Percentiles rank a stretch among this genome's conserved stretches.
These are phyloP conservation scores for Ceratocystis destructans DNA, from an alignment of 2,329 filamentous ascomycete genomes.

Conservation along the genomic window DNA sequence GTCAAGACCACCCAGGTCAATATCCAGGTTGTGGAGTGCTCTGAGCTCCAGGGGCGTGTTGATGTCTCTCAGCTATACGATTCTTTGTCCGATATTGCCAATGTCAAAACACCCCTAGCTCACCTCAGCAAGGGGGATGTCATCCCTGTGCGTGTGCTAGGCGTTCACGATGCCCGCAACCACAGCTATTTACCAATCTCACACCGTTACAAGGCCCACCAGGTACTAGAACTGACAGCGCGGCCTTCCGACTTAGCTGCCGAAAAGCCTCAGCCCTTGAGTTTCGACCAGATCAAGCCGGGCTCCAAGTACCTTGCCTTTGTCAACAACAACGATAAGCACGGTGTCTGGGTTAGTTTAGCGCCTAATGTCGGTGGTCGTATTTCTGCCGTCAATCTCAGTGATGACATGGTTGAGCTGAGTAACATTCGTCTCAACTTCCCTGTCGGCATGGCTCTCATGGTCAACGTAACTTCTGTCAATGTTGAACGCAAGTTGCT, in stretches of 20 bases:
- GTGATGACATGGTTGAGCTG: conserved; percentile 69
- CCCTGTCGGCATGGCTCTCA: conserved; percentile 77
- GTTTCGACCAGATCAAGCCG: conserved; percentile 56
- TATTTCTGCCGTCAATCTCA: conserved; percentile 68
- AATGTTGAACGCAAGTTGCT: conserved; percentile 61
- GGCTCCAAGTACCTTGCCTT: conserved; percentile 67
- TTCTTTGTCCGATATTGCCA: conserved; percentile 69
- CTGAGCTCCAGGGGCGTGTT: conserved; percentile 76
- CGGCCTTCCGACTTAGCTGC: conserved; percentile 53
- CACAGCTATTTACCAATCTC: conserved; percentile 86
- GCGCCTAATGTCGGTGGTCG: conserved; percentile 78
- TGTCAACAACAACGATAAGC: conserved; percentile 74
- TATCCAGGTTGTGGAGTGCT: conserved; percentile 61
- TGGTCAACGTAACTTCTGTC: conserved; percentile 62
- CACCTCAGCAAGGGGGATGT: conserved; percentile 46
- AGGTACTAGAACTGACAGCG: conserved; percentile 74
- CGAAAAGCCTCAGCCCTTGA: conserved; percentile 38
- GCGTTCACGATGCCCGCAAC: conserved; percentile 77
- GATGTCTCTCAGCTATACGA: conserved; percentile 87
- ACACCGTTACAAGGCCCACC: conserved; percentile 66
- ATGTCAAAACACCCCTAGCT: conserved; percentile 67
- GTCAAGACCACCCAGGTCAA: conserved; percentile 88
- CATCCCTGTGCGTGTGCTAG: conserved; percentile 63
- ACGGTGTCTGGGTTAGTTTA: conserved; percentile 79
- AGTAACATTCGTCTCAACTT: conserved; percentile 66